Conservation (phyloP, 176 grass and related monocot species). For the barley (Hordeum vulgare) region DNA sequence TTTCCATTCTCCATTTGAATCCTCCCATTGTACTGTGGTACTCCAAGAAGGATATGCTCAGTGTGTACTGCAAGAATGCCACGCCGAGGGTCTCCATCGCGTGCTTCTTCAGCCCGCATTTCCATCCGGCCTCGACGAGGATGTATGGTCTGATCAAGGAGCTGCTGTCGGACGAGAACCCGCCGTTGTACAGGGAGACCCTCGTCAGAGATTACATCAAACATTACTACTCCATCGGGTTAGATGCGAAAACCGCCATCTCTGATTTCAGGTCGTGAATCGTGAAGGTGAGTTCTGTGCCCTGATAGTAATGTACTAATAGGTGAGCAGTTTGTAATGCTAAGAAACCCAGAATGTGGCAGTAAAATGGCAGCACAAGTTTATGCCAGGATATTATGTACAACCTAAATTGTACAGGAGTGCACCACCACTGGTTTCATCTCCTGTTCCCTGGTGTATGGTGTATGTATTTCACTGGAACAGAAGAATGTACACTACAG, state of each 20-base stretch:
- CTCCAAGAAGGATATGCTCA: no score
- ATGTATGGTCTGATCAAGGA: conserved; percentile 61
- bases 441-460: no score
- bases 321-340: not conserved
- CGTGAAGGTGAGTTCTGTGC: not conserved
- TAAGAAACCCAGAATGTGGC: not conserved
- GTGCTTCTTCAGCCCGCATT: conserved; percentile 43
- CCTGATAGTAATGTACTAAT: not conserved
- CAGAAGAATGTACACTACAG: no score
- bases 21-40: no score
- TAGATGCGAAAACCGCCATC: conserved; percentile 32
- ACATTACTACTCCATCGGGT: conserved; percentile 20
- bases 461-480: not conserved
- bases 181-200: conserved; percentile 36
- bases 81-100: conserved; percentile 38
- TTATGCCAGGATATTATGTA: no score
- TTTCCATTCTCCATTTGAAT: no score
- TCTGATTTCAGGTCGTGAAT: conserved; percentile 37
- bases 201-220: conserved; percentile 30
- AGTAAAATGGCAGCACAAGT: not conserved
- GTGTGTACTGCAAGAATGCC: no score
- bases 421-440: not conserved
- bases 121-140: conserved; percentile 27
- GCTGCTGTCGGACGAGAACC: conserved; percentile 35
- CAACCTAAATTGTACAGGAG: no score